Percentiles rank a stretch among this genome's conserved stretches.
Evolutionary conservation across 192 early-diverging fungal species (phyloP).

Genomic region (Linnemannia elongata): DNA sequence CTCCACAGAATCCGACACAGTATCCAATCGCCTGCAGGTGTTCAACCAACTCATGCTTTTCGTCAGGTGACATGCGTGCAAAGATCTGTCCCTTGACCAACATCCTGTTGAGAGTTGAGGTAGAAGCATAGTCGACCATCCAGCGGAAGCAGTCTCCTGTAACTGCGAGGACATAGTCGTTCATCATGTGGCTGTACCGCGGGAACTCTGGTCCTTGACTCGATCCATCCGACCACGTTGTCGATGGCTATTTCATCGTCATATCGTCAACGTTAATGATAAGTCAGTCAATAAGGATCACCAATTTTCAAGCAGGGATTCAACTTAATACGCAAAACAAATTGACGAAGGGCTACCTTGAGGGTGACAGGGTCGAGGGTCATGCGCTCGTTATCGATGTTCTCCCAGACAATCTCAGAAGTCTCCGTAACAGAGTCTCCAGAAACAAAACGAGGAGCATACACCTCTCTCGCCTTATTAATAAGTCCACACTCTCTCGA

Average conservation of each 20-base stretch:
- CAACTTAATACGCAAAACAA: not conserved
- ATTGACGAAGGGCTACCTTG: slow-evolving; percentile 39
- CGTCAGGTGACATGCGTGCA: slow-evolving; percentile 99
- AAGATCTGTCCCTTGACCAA: slow-evolving; percentile 93
- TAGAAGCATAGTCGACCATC: slow-evolving; percentile 86
- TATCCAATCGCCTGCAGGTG: slow-evolving; percentile 91
- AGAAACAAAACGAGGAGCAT: slow-evolving; percentile 80
- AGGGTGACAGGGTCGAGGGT: slow-evolving; percentile 60
- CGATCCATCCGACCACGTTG: slow-evolving; percentile 21
- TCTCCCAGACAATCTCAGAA: slow-evolving; percentile 82
- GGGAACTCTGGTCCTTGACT: slow-evolving; percentile 46
- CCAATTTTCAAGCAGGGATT: no score
- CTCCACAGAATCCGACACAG: slow-evolving; percentile 98
- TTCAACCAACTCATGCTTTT: slow-evolving; percentile 95
- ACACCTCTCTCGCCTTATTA: slow-evolving; percentile 78
- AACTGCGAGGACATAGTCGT: slow-evolving; percentile 88
- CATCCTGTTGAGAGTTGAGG: slow-evolving; percentile 78
- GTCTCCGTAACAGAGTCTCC: slow-evolving; percentile 63
- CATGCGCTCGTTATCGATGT: slow-evolving; percentile 61
- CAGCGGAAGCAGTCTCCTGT: slow-evolving; percentile 97
- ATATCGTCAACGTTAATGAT: not conserved
- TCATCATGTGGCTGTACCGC: slow-evolving; percentile 54
- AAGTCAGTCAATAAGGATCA: not conserved
- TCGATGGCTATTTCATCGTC: slow-evolving; percentile 10
- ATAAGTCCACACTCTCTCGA: slow-evolving; percentile 93